Evolutionary conservation across 108 stramenopile species (phyloP).

Genomic region (Nannochloropsis gaditana): DNA sequence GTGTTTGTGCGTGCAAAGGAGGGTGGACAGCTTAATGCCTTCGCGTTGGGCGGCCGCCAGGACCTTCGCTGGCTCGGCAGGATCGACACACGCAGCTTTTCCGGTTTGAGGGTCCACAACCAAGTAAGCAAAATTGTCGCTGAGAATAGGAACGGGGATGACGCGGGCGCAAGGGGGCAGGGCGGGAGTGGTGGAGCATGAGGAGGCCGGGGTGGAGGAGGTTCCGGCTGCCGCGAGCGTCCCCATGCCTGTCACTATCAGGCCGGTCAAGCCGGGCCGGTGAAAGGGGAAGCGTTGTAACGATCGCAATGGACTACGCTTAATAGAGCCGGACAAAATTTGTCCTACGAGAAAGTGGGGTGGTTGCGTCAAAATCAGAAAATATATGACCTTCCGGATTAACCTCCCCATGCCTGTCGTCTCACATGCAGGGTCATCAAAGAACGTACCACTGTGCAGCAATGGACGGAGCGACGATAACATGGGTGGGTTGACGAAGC

Average conservation of each 20-base stretch:
- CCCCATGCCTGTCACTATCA: background rate
- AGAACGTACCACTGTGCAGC: conserved; percentile 1
- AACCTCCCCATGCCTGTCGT: background rate
- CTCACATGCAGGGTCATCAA: background rate
- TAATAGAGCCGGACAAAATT: too few relatives aligned
- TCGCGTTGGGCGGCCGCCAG: conserved; percentile 51
- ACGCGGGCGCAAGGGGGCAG: conserved; percentile 4
- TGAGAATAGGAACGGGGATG: conserved; percentile 35
- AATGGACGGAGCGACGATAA: background rate
- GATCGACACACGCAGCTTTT: conserved; percentile 59
- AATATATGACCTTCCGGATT: background rate
- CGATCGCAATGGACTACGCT: too few relatives aligned
- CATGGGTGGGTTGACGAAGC: background rate
- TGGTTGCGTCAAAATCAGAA: background rate
- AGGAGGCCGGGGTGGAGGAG: background rate
- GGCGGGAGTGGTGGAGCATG: background rate
- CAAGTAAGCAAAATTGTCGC: conserved; percentile 59
- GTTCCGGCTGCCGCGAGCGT: background rate
- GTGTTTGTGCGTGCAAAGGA: conserved; percentile 68
- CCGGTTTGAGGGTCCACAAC: conserved; percentile 52
- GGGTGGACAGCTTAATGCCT: conserved; percentile 53
- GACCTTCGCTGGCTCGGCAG: conserved; percentile 58
- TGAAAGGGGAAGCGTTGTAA: too few relatives aligned
- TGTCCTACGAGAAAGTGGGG: too few relatives aligned
- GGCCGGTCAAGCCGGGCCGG: background rate